Conservation (phyloP, 345 rosid genomes). For the Corymbia maculata region DNA sequence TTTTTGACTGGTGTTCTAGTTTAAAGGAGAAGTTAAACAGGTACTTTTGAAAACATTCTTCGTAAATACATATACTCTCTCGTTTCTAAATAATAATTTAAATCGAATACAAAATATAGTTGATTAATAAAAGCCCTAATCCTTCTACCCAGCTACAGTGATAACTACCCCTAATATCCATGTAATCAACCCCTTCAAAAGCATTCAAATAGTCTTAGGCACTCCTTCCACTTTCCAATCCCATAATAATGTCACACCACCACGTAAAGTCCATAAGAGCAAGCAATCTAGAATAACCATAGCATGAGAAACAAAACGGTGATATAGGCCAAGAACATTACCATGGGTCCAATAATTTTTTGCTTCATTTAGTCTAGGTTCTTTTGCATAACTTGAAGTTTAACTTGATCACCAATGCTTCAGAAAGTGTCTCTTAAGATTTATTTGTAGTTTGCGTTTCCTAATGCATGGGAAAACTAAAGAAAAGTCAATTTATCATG, state of each 20-base stretch:
- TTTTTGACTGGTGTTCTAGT: background rate
- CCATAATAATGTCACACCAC: background rate
- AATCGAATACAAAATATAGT: no score
- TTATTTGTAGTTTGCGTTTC: background rate
- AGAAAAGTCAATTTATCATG: background rate
- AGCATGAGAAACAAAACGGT: background rate
- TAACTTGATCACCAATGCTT: background rate
- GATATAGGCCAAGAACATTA: background rate
- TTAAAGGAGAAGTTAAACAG: background rate
- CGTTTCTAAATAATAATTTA: no score
- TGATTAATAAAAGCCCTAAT: no score
- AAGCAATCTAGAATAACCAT: background rate
- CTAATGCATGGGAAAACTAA: background rate
- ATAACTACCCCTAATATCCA: background rate
- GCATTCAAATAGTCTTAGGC: background rate
- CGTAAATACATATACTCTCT: background rate
- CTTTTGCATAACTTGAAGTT: background rate
- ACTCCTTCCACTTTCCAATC: background rate
- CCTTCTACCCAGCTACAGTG: no score
- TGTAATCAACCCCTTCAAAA: background rate
- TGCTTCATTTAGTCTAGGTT: background rate
- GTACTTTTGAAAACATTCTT: background rate
- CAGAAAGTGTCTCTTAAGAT: background rate
- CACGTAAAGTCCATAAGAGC: background rate
- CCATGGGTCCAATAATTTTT: background rate